Evolutionary conservation across 805 yeast species (phyloP).

Genomic region (Barnettozyma populi): DNA sequence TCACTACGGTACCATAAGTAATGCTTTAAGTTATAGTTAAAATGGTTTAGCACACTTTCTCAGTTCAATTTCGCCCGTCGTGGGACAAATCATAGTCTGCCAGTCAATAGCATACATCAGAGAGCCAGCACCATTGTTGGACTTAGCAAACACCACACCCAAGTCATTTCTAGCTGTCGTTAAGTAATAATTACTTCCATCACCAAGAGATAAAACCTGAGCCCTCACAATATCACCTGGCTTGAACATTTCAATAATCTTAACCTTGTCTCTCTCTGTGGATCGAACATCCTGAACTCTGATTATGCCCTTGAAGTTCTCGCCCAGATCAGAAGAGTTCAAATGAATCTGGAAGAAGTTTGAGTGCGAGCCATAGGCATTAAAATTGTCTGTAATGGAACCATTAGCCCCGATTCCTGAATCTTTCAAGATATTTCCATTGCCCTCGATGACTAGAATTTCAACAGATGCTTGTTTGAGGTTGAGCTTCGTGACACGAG

Average conservation of each 20-base stretch:
- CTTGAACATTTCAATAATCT: constrained; percentile 67
- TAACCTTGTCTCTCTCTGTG: constrained; percentile 85
- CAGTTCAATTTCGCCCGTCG: constrained; percentile 66
- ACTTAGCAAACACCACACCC: constrained; percentile 88
- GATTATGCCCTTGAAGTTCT: constrained; percentile 80
- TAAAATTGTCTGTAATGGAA: constrained; percentile 30
- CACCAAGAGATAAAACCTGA: constrained; percentile 77
- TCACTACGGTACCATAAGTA: no score
- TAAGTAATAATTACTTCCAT: constrained; percentile 85
- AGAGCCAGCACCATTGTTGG: constrained; percentile 60
- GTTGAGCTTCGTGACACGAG: constrained; percentile 62
- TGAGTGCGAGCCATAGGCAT: constrained; percentile 56
- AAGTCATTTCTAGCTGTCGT: constrained; percentile 86
- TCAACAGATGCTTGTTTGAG: constrained; percentile 73
- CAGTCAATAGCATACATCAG: constrained; percentile 88
- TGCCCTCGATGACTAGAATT: constrained; percentile 62
- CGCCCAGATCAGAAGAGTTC: constrained; percentile 71
- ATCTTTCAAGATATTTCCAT: constrained; percentile 52
- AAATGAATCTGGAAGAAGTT: constrained; percentile 36
- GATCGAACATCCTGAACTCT: constrained; percentile 85
- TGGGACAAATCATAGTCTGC: constrained; percentile 86
- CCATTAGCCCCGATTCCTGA: constrained; percentile 64
- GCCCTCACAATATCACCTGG: constrained; percentile 95
- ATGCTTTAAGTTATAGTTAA: constrained; percentile 14
- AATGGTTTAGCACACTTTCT: constrained; percentile 94